Conservation (phyloP, 352 stramenopile genomes). For the Globisporangium middletonii region DNA sequence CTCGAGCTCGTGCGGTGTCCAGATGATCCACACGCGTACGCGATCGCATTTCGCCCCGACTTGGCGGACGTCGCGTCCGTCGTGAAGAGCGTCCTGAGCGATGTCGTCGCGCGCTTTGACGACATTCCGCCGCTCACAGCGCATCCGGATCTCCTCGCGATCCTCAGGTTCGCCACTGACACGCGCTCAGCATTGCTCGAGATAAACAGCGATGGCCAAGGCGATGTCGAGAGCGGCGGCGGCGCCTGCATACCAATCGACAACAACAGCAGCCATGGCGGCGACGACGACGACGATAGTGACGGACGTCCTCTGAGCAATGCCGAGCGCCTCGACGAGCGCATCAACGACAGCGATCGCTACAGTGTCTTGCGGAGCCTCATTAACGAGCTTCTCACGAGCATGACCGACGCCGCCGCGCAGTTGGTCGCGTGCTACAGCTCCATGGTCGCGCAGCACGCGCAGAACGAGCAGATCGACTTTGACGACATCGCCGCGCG, state of each 20-base stretch:
- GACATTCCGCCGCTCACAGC: constrained; percentile 28
- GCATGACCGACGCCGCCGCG: constrained; percentile 13
- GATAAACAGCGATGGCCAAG: neutral
- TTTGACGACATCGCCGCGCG: constrained; percentile 37
- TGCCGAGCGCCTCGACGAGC: constrained; percentile 21
- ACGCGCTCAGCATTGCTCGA: constrained; percentile 27
- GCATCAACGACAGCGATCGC: constrained; percentile 24
- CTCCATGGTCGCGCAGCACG: constrained; percentile 22
- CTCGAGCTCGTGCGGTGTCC: constrained; percentile 8
- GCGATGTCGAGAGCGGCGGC: too few relatives aligned
- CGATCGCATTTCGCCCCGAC: constrained; percentile 32
- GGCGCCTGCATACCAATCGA: neutral
- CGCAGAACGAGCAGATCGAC: constrained; percentile 35
- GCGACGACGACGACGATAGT: constrained; percentile 7
- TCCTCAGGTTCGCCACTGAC: constrained; percentile 45
- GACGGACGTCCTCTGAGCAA: constrained; percentile 1
- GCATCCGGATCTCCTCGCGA: constrained; percentile 30
- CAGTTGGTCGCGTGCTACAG: constrained; percentile 31
- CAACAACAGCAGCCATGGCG: neutral
- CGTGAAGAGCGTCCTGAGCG: constrained; percentile 24
- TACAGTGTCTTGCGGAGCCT: constrained; percentile 29
- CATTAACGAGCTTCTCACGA: constrained; percentile 37
- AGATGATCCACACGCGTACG: constrained; percentile 1
- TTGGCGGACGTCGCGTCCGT: constrained; percentile 20
- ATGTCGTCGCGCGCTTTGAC: constrained; percentile 35